These are phyloP conservation scores for Styphnolobium japonicum DNA, from an alignment of 306 rosid species.

Conservation along the genomic window DNA sequence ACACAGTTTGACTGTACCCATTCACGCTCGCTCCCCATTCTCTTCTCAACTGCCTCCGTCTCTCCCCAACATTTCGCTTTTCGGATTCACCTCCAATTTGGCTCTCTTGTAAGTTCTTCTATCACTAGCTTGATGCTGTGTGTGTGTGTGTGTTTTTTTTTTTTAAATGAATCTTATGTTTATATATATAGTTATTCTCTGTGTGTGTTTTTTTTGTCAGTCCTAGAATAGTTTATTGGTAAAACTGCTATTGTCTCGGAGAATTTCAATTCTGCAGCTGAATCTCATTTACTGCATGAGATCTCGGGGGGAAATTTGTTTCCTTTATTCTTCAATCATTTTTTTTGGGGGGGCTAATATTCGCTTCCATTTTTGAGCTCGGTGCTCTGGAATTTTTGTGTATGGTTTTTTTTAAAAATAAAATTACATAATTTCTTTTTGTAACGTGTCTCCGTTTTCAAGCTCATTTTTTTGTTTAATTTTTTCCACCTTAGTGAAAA, in stretches of 20 bases:
- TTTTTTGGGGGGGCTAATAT: not conserved
- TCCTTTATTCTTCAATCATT: not conserved
- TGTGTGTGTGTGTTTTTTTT: no score
- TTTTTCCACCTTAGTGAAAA: not conserved
- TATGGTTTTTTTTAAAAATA: not conserved
- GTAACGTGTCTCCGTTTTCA: not conserved
- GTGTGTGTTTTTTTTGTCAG: not conserved
- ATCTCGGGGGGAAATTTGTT: not conserved
- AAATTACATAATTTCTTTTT: not conserved
- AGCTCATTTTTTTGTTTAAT: not conserved
- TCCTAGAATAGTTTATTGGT: not conserved
- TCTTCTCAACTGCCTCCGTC: constrained; percentile 1
- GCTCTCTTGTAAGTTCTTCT: constrained; percentile 23
- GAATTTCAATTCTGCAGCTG: not conserved
- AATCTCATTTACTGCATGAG: not conserved
- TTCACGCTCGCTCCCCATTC: constrained; percentile 47
- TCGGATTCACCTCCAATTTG: not conserved
- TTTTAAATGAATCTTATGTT: not conserved
- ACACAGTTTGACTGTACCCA: constrained; percentile 44
- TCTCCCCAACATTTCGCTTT: not conserved
- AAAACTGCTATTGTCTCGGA: not conserved
- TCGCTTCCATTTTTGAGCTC: not conserved
- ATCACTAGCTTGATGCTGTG: not conserved
- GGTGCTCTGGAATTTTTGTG: not conserved
- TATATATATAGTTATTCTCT: not conserved